Conservation (phyloP, 768 basidiomycete species). For the Phaeolepiota aurea region DNA sequence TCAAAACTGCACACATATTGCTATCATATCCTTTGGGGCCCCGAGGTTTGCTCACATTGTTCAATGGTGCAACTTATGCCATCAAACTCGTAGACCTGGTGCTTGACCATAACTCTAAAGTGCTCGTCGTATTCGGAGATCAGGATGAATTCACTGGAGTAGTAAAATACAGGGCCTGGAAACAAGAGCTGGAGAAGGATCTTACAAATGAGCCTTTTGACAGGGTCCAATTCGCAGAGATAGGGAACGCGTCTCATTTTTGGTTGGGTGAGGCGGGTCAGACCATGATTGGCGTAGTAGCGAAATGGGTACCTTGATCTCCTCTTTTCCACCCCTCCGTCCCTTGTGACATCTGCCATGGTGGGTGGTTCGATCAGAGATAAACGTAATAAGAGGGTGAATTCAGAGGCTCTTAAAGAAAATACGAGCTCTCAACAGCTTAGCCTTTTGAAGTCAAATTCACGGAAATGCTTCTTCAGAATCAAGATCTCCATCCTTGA, state of each 20-base stretch:
- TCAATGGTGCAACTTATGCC: constrained; percentile 49
- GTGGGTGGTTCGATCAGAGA: no score
- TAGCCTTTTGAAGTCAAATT: no score
- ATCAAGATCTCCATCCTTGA: no score
- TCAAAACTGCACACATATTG: constrained; percentile 57
- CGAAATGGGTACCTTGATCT: constrained; percentile 28
- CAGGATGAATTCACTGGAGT: constrained; percentile 62
- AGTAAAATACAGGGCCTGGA: constrained; percentile 50
- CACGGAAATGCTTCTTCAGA: no score
- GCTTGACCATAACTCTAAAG: constrained; percentile 31
- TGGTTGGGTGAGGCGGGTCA: constrained; percentile 38
- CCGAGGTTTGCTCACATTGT: constrained; percentile 60
- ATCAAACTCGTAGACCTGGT: constrained; percentile 42
- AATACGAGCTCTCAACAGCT: no score
- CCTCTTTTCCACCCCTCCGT: no score
- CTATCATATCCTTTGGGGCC: constrained; percentile 74
- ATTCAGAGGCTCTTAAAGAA: no score
- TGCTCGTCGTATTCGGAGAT: constrained; percentile 63
- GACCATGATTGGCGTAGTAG: constrained; percentile 18
- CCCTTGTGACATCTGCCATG: no score
- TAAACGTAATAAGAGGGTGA: no score
- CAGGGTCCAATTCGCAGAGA: constrained; percentile 24
- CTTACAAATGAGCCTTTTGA: constrained; percentile 5
- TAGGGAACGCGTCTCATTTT: constrained; percentile 56
- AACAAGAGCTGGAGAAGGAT: constrained; percentile 23